Evolutionary conservation across 2,329 filamentous ascomycete species (phyloP).

Genomic region (Penicillium corylophilum): DNA sequence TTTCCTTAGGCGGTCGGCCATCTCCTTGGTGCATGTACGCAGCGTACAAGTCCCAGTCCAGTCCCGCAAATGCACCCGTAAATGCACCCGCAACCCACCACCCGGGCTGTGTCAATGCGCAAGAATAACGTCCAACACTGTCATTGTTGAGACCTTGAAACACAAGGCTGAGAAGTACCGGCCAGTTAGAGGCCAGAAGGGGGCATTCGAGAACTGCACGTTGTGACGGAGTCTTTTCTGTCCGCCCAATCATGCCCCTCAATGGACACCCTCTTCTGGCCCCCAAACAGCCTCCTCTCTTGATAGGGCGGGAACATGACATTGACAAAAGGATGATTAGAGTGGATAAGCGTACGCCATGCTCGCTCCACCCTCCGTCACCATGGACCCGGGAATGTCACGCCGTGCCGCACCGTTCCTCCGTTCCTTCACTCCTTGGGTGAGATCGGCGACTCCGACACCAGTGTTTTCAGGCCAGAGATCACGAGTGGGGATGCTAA

Average conservation of each 20-base stretch:
- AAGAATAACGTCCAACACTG: neutral
- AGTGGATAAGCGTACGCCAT: neutral
- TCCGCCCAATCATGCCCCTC: conserved; percentile 6
- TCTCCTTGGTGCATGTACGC: neutral
- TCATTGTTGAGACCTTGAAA: conserved; percentile 9
- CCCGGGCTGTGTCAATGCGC: neutral
- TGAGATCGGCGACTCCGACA: conserved; percentile 1
- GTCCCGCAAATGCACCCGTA: neutral
- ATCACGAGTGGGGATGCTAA: neutral
- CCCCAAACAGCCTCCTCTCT: neutral
- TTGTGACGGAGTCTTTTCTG: conserved; percentile 7
- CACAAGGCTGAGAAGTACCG: conserved; percentile 8
- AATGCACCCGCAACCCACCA: neutral
- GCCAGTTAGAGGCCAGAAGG: conserved; percentile 12
- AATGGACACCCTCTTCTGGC: conserved; percentile 1
- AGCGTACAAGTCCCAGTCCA: neutral
- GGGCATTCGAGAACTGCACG: neutral
- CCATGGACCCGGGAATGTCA: conserved; percentile 9
- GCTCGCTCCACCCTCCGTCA: conserved; percentile 10
- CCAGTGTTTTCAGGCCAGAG: neutral
- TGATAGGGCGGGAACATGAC: neutral
- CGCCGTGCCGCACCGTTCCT: neutral
- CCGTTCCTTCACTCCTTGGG: no score
- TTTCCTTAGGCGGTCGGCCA: neutral
- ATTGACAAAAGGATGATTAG: conserved; percentile 8